Conservation (phyloP, 2,329 filamentous ascomycete genomes). For the Lasiodiplodia citricola region DNA sequence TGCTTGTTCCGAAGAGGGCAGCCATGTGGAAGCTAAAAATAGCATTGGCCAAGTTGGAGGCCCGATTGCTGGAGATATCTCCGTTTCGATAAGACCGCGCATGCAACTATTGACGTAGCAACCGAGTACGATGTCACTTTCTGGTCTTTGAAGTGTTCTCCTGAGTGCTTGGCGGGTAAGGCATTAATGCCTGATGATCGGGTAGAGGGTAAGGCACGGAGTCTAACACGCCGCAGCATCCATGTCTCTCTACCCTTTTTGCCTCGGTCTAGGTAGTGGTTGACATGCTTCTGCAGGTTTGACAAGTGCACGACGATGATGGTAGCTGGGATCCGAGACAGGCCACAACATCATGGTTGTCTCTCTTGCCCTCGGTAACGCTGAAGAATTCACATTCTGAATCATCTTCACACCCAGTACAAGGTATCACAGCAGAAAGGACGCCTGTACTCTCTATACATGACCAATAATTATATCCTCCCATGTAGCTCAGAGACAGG, state of each 20-base stretch:
- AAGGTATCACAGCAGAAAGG: background rate
- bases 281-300: too few relatives aligned
- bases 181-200: background rate
- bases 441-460: background rate
- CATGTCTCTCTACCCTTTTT: too few relatives aligned
- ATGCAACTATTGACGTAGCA: background rate
- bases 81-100: background rate
- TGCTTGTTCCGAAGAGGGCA: background rate
- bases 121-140: background rate
- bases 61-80: constrained; percentile 2
- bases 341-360: background rate
- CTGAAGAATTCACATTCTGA: background rate
- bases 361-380: background rate
- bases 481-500: background rate
- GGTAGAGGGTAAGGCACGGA: background rate
- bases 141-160: background rate
- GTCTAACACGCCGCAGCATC: too few relatives aligned
- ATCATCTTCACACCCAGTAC: background rate
- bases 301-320: too few relatives aligned
- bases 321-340: background rate
- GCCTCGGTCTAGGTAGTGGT: too few relatives aligned
- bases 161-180: constrained; percentile 46
- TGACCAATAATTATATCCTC: background rate
- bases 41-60: background rate
- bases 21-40: constrained; percentile 22